Conservation (phyloP, 2,329 filamentous ascomycete species). For the Amesomyces nigricolor region DNA sequence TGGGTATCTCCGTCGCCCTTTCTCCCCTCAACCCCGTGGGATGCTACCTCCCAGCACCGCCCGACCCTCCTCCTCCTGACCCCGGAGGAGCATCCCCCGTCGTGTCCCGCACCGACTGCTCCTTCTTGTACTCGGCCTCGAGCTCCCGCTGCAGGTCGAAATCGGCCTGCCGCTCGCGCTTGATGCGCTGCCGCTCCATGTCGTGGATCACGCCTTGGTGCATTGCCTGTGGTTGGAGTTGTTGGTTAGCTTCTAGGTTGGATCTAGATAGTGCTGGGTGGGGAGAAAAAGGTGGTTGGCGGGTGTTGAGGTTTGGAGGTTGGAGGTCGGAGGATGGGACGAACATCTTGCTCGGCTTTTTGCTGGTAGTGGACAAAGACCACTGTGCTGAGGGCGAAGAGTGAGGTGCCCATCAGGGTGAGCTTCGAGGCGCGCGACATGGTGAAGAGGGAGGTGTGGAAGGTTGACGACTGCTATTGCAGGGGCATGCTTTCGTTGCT, state of each 20-base stretch:
- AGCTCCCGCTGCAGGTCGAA: slow-evolving; percentile 86
- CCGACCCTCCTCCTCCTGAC: neutral
- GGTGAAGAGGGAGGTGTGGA: slow-evolving; percentile 8
- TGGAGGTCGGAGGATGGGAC: slow-evolving; percentile 29
- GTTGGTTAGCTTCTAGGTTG: neutral
- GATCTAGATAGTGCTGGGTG: too few relatives aligned
- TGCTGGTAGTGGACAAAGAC: slow-evolving; percentile 87
- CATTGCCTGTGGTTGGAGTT: slow-evolving; percentile 64
- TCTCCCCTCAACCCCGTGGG: neutral
- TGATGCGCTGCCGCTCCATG: slow-evolving; percentile 87
- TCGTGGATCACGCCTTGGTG: slow-evolving; percentile 90
- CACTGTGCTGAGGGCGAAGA: slow-evolving; percentile 71
- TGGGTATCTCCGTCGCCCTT: neutral
- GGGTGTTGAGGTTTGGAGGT: neutral
- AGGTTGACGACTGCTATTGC: neutral
- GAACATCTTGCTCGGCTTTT: slow-evolving; percentile 72
- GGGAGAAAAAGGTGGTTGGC: too few relatives aligned
- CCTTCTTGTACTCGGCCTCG: slow-evolving; percentile 83
- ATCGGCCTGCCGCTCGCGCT: slow-evolving; percentile 84
- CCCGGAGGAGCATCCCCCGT: slow-evolving; percentile 19
- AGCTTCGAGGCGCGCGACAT: slow-evolving; percentile 93
- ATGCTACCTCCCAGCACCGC: slow-evolving; percentile 11
- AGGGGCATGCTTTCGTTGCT: neutral
- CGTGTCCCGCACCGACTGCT: slow-evolving; percentile 66
- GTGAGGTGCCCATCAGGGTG: slow-evolving; percentile 71